phyloP scores from a whole-genome alignment of 169 alveolate species.

The Toxoplasma gondii region DNA sequence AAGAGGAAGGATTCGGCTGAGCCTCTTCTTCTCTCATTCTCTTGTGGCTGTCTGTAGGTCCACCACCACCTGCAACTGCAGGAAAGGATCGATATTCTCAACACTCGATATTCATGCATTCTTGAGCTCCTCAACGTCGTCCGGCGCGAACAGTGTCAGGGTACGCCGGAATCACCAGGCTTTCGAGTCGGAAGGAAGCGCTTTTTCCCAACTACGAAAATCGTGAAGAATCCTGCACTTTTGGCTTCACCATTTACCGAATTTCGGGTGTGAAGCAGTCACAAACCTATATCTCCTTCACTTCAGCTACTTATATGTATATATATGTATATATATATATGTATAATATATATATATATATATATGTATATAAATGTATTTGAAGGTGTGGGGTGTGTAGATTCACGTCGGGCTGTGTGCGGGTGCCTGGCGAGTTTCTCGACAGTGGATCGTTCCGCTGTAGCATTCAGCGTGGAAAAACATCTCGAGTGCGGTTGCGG shows the following conservation, averaged over 20 bases:
- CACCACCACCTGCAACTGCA: slow-evolving; percentile 42
- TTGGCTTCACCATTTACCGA: neutral
- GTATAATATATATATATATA: neutral
- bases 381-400: neutral
- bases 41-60: slow-evolving; percentile 24
- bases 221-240: neutral
- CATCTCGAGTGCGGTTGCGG: neutral
- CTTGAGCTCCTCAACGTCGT: slow-evolving; percentile 52
- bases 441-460: neutral
- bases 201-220: no score
- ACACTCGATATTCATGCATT: slow-evolving; percentile 46
- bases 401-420: neutral
- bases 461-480: neutral
- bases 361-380: neutral
- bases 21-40: neutral
- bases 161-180: neutral
- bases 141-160: slow-evolving; percentile 35
- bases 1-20: no score
- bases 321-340: neutral
- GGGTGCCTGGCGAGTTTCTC: neutral
- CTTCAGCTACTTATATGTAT: neutral
- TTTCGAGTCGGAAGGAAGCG: neutral
- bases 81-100: slow-evolving; percentile 35
- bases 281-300: neutral
- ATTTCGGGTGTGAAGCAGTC: neutral